Evolutionary conservation across 139 green algal species (phyloP).

Genomic region (Ostreobium quekettii): DNA sequence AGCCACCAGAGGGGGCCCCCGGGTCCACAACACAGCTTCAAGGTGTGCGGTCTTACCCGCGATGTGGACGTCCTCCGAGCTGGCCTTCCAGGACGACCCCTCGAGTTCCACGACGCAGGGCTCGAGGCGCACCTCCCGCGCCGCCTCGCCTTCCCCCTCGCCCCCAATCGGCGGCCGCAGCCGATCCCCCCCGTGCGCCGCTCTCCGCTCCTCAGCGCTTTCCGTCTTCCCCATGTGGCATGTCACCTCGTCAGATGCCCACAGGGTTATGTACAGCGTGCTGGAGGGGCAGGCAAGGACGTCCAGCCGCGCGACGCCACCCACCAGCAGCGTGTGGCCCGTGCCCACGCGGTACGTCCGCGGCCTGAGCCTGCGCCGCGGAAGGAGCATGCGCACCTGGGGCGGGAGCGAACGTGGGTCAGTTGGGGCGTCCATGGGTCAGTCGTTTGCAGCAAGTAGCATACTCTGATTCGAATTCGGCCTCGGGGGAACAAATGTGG

Average conservation of each 20-base stretch:
- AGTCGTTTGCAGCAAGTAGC: too few relatives aligned
- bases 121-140: slow-evolving; percentile 15
- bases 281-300: slow-evolving; percentile 47
- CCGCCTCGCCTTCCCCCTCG: slow-evolving; percentile 19
- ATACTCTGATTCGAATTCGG: too few relatives aligned
- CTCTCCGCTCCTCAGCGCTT: slow-evolving; percentile 49
- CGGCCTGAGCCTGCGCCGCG: slow-evolving; percentile 54
- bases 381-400: slow-evolving; percentile 62
- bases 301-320: slow-evolving; percentile 84
- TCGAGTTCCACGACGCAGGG: neutral
- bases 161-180: slow-evolving; percentile 54
- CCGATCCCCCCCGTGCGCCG: slow-evolving; percentile 44
- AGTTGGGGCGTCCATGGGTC: too few relatives aligned
- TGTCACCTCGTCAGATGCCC: slow-evolving; percentile 57
- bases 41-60: neutral
- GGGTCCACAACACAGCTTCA: neutral
- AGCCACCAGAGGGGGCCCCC: too few relatives aligned
- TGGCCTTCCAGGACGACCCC: slow-evolving; percentile 2
- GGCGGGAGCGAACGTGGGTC: too few relatives aligned
- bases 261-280: slow-evolving; percentile 91
- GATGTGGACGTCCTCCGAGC: neutral
- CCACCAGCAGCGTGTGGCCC: slow-evolving; percentile 70
- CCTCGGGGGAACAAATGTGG: too few relatives aligned
- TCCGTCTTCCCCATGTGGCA: slow-evolving; percentile 82
- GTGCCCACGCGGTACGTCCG: slow-evolving; percentile 75